Base-by-base conservation (phyloP, 2,329 filamentous ascomycete genomes). In the Alternaria brassicae region DNA sequence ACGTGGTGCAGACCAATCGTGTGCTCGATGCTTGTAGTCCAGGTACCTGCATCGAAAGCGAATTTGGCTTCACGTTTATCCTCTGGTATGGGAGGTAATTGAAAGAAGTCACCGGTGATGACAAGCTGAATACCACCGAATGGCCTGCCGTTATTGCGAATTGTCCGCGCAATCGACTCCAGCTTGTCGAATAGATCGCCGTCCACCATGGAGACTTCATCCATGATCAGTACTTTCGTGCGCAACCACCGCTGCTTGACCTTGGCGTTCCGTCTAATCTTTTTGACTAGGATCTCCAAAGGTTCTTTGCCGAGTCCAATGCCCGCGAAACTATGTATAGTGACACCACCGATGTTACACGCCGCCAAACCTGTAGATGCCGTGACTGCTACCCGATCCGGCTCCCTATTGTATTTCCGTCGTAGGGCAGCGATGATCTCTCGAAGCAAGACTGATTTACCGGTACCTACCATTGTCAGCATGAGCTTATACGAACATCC, bases 131-230 rank as follows among this genome's bases (percentile, higher is more conserved):
- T 98, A 5, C 95, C 95, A 54, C 95, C 96, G 82, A 97, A 99
- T 0, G 95, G 91, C 9, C 92, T 86, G 9, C 92, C 93, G 69
- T 97, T 97, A 74, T 96, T 97, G 53, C 93, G 88, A 62, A 99
- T 88, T 3, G 84, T 87, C 56, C 94, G 87, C 13, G 93, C 94
- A 66, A 99, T 91, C 61, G 91, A 87, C 62, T 96, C 93, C 17
- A 99, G 85, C 77, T 99, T 99, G 81, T 99, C 95, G 67, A 98
- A 99, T 0, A 99, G 83, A 32, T 97, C 93, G 1, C 92, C 95
- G 70, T 99, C 95, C 4, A 99, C 93, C 96, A 99, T 99, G 12
- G 95, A 98, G 3, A 99, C 89, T 76, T 99, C 95, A 78, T 99
- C 95, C 69, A 99, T 87, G 67, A 99, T 85, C 23, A 99, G 85